Percentiles rank a stretch among this genome's conserved stretches.
These are phyloP conservation scores for Phytophthora sp. DNA, from an alignment of 352 stramenopile genomes.

Conservation along the genomic window DNA sequence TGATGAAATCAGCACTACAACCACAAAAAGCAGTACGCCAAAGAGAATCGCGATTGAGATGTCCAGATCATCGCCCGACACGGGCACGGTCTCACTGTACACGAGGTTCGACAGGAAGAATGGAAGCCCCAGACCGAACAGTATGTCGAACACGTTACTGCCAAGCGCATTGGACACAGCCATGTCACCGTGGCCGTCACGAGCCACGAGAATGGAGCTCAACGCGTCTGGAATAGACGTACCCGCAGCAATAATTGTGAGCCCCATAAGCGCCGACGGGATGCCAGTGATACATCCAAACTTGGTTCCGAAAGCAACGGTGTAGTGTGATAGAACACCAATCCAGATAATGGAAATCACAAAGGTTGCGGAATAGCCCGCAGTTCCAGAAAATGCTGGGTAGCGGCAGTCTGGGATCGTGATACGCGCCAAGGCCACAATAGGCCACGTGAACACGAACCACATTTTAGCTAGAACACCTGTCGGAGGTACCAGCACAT, in stretches of 20 bases:
- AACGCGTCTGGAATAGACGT: conserved; percentile 84
- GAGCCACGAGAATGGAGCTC: conserved; percentile 80
- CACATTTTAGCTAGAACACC: conserved; percentile 55
- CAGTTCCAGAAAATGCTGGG: conserved; percentile 50
- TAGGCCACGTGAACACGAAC: conserved; percentile 71
- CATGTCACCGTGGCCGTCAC: conserved; percentile 82
- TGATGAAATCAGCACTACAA: conserved; percentile 52
- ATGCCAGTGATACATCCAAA: conserved; percentile 74
- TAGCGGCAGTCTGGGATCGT: conserved; percentile 82
- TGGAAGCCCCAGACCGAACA: conserved; percentile 74
- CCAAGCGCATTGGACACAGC: conserved; percentile 85
- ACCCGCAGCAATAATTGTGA: conserved; percentile 82
- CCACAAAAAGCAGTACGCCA: conserved; percentile 59
- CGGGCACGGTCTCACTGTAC: conserved; percentile 54
- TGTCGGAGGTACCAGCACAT: conserved; percentile 48
- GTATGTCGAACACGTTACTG: conserved; percentile 89
- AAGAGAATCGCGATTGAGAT: conserved; percentile 74
- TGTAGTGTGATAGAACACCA: conserved; percentile 75
- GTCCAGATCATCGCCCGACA: conserved; percentile 59
- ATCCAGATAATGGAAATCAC: conserved; percentile 78
- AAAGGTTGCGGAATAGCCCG: conserved; percentile 63
- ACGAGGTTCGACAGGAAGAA: conserved; percentile 85
- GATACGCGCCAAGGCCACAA: conserved; percentile 65
- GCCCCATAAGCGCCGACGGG: conserved; percentile 74
- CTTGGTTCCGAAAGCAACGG: conserved; percentile 62